A percentile compares a stretch with the other conserved stretches of the same genome.
phyloP scores from a whole-genome alignment of 352 stramenopile species.

The Globisporangium acanthophoron region DNA sequence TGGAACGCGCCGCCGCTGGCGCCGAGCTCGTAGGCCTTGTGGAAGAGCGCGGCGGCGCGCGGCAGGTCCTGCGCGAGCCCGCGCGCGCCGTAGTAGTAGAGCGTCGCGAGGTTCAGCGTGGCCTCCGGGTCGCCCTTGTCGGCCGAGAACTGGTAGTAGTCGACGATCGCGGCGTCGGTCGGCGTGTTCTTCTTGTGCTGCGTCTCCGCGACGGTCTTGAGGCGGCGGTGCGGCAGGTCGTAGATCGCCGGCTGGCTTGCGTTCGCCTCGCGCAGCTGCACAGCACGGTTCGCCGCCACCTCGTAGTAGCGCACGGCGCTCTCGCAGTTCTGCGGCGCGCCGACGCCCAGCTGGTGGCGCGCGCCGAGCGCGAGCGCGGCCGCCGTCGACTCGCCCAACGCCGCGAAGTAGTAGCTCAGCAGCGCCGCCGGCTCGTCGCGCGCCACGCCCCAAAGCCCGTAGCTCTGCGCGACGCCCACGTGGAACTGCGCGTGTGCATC shows the following conservation, averaged over 20 bases:
- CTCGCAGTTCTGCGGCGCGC: constrained; percentile 79
- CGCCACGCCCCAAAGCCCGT: constrained; percentile 70
- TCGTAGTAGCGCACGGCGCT: constrained; percentile 86
- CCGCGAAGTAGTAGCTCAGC: constrained; percentile 83
- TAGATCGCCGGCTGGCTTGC: constrained; percentile 55
- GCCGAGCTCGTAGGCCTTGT: constrained; percentile 71
- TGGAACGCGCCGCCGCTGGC: constrained; percentile 63
- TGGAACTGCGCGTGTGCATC: constrained; percentile 76
- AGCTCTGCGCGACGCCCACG: constrained; percentile 76
- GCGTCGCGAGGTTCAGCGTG: constrained; percentile 76
- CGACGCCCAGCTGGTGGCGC: constrained; percentile 68
- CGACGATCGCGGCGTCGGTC: constrained; percentile 71
- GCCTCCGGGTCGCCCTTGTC: constrained; percentile 84
- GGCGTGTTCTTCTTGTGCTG: constrained; percentile 81
- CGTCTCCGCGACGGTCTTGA: constrained; percentile 67
- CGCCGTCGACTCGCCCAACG: constrained; percentile 54
- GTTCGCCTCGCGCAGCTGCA: constrained; percentile 56
- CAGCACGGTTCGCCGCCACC: constrained; percentile 73
- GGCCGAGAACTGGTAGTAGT: constrained; percentile 88
- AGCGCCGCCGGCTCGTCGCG: constrained; percentile 61
- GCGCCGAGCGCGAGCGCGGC: constrained; percentile 77
- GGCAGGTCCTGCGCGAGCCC: constrained; percentile 66
- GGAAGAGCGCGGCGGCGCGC: constrained; percentile 60
- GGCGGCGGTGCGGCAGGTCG: constrained; percentile 61
- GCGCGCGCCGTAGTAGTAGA: constrained; percentile 80